Evolutionary conservation across 2,329 filamentous ascomycete genomes (phyloP).

Genomic region (Stagonosporopsis tanaceti): DNA sequence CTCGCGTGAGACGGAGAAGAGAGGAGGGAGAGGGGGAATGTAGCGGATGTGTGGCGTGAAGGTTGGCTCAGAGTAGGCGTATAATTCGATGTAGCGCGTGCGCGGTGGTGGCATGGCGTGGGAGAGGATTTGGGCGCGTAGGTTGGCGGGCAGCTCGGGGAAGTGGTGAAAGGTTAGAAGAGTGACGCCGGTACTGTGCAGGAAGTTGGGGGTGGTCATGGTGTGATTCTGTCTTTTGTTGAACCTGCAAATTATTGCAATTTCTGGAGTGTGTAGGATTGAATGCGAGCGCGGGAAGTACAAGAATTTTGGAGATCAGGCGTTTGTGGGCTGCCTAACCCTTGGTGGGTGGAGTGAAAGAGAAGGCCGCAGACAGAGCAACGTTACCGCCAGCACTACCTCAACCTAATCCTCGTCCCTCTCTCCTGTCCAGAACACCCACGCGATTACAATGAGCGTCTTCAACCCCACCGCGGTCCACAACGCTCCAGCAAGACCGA

Average conservation of each 20-base stretch:
- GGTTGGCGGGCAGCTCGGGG: background rate
- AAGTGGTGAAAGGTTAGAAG: background rate
- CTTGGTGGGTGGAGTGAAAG: background rate
- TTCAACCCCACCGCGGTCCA: conserved; percentile 58
- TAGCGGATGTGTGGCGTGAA: conserved; percentile 16
- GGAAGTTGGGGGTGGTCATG: background rate
- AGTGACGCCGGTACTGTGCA: background rate
- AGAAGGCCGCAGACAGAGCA: background rate
- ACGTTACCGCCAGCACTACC: background rate
- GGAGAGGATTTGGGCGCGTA: background rate
- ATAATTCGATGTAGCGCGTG: conserved; percentile 26
- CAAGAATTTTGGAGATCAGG: too few species aligned
- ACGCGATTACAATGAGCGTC: conserved; percentile 48
- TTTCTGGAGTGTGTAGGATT: too few species aligned
- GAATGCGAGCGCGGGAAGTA: too few species aligned
- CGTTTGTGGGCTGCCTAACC: background rate
- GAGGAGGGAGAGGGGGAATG: conserved; percentile 18
- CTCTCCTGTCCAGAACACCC: conserved; percentile 54
- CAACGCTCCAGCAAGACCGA: conserved; percentile 61
- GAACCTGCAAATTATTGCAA: too few species aligned
- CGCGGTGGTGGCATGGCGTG: conserved; percentile 17
- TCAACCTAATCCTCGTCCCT: conserved; percentile 21
- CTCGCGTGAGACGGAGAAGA: conserved; percentile 20
- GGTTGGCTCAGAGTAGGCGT: conserved; percentile 10
- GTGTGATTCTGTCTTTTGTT: background rate